Percentiles rank a stretch among this genome's conserved stretches.
Conservation (phyloP, 2,329 filamentous ascomycete species). For the Neonectria neomacrospora region DNA sequence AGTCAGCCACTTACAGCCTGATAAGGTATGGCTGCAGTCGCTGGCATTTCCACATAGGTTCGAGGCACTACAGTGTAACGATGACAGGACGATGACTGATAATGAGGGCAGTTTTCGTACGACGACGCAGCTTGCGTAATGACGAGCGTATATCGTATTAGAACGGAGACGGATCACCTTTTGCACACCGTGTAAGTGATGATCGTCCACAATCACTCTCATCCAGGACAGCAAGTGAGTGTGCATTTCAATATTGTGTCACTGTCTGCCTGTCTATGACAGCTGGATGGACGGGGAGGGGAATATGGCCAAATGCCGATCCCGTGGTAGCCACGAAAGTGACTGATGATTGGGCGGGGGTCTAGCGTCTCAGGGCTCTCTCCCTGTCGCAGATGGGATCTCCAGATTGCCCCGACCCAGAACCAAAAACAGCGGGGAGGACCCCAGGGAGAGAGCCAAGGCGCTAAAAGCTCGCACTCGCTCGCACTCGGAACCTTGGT, state of each 20-base stretch:
- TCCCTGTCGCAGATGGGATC: constrained; percentile 6
- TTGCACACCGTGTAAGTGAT: background rate
- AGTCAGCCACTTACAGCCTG: too few species aligned
- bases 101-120: background rate
- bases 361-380: background rate
- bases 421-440: constrained; percentile 8
- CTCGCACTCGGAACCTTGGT: background rate
- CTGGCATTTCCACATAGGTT: background rate
- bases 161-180: background rate
- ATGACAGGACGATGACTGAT: background rate
- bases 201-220: background rate
- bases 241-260: too few species aligned
- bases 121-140: background rate
- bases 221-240: background rate
- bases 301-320: constrained; percentile 3
- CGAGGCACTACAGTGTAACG: background rate
- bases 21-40: too few species aligned
- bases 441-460: background rate
- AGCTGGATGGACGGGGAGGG: background rate
- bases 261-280: background rate
- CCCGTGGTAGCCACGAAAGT: background rate
- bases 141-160: background rate
- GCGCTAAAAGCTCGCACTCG: constrained; percentile 28
- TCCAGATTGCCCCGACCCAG: constrained; percentile 16
- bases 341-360: background rate